phyloP scores from a whole-genome alignment of 2,329 filamentous ascomycete species.

The Zasmidium cellare region DNA sequence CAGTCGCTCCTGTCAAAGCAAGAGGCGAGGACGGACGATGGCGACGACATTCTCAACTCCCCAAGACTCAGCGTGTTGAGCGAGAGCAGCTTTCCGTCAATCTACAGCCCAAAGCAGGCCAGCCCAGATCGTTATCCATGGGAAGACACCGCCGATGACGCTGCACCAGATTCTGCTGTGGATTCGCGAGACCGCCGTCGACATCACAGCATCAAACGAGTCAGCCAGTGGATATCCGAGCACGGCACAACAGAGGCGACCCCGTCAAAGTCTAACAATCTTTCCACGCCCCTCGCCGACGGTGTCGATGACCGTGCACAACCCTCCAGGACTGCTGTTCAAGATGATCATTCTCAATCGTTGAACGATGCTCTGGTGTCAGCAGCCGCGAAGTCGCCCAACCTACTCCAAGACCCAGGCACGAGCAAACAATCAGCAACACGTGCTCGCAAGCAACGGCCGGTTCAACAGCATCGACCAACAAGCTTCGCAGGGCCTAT shows the following conservation, averaged over 20 bases:
- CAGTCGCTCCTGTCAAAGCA: slow-evolving; percentile 35
- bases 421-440: slow-evolving; percentile 3
- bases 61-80: slow-evolving; percentile 38
- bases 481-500: slow-evolving; percentile 23
- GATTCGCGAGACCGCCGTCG: slow-evolving; percentile 19
- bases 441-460: slow-evolving; percentile 12
- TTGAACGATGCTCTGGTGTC: slow-evolving; percentile 23
- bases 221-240: slow-evolving; percentile 39
- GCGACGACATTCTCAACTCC: slow-evolving; percentile 32
- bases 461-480: slow-evolving; percentile 11
- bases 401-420: neutral
- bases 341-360: slow-evolving; percentile 22
- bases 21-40: slow-evolving; percentile 27
- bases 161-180: slow-evolving; percentile 8
- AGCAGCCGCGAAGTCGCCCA: slow-evolving; percentile 4
- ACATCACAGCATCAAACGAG: slow-evolving; percentile 37
- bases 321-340: slow-evolving; percentile 7
- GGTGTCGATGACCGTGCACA: slow-evolving; percentile 6
- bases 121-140: slow-evolving; percentile 31
- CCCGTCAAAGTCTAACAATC: slow-evolving; percentile 31
- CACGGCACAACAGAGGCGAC: slow-evolving; percentile 27
- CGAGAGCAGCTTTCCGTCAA: slow-evolving; percentile 39
- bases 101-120: slow-evolving; percentile 35
- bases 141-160: slow-evolving; percentile 27
- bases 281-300: slow-evolving; percentile 22